phyloP scores from a whole-genome alignment of 176 grass and related monocot species.

The Zoysia japonica region DNA sequence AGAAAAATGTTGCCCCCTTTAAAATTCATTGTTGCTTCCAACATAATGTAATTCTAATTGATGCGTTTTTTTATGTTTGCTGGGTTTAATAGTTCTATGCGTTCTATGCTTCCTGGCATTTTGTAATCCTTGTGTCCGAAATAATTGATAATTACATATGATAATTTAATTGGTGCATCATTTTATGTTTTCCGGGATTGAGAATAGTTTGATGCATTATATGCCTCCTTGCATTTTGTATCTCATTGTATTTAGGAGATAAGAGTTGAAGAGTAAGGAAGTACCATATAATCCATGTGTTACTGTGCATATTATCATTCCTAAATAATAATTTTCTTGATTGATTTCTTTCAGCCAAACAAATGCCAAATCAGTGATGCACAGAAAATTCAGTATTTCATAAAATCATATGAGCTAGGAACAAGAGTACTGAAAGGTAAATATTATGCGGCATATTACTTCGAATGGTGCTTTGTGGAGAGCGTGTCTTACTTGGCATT shows the following conservation, averaged over 20 bases:
- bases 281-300: not conserved
- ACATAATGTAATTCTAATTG: no score
- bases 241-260: conserved; percentile 1
- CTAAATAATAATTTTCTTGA: conserved; percentile 36
- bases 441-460: conserved; percentile 23
- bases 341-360: conserved; percentile 51
- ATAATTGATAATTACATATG: not conserved
- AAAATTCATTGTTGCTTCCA: not conserved
- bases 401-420: conserved; percentile 79
- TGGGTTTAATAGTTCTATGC: no score
- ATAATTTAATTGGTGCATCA: not conserved
- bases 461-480: conserved; percentile 24
- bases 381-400: conserved; percentile 71
- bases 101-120: no score
- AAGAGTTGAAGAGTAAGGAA: not conserved
- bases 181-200: not conserved
- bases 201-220: conserved; percentile 13
- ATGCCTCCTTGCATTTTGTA: not conserved
- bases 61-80: no score
- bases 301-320: conserved; percentile 22
- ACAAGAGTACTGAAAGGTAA: conserved; percentile 79
- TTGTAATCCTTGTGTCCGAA: not conserved
- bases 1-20: not conserved
- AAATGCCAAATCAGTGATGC: conserved; percentile 56
- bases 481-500: conserved; percentile 30